Evolutionary conservation across 78 protist species (phyloP), one percentile per base, ranked within the genome.

Genomic region (Dictyostelium firmibasis): DNA sequence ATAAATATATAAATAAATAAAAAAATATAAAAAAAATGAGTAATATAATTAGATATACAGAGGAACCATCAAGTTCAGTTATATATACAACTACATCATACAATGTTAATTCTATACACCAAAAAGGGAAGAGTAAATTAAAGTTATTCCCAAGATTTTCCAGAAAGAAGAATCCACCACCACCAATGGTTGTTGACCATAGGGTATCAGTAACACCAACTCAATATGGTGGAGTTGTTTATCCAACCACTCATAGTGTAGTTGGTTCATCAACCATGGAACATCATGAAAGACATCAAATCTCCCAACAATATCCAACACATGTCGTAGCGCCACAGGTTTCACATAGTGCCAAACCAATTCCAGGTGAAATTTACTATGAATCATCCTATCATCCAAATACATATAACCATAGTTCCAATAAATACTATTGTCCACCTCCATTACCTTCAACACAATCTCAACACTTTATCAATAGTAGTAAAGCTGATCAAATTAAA

Each of bases 71-170:
- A 82, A 7, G 20, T n/a, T 50, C 77, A 25, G 74, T 82, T 23
- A 9, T 82, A n/a, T 82, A 82, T 57, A 82, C 86, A 35, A 50
- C 50, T 1, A 82, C 86, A 9, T 38, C 86, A 13, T 82, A 82
- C 60, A 77, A 77, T 77, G 60, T 43, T 20, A 57, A 57, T 57
- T 29, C 75, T 7, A 31, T 3, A 20, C 50, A 50, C 6, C 41
- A 25, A 50, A 50, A 82, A 18, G 75, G 75, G 1, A 82, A 33
- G 11, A 57, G 75, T 57, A 82, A 60, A 82, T 82, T 82, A 35
- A 82, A 43, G 60, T n/a, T 82, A 8, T 82, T 82, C 8, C 75
- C 86, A 57, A 57, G 86, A 82, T 57, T 82, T 82, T 82, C 86
- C 57, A 82, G 75, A 57, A 82, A 57, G 50, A 82, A 82, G 53